Evolutionary conservation across 148 eudicot genomes (phyloP), one percentile per base, ranked within the genome.

Genomic region (Hydrangea macrophylla): DNA sequence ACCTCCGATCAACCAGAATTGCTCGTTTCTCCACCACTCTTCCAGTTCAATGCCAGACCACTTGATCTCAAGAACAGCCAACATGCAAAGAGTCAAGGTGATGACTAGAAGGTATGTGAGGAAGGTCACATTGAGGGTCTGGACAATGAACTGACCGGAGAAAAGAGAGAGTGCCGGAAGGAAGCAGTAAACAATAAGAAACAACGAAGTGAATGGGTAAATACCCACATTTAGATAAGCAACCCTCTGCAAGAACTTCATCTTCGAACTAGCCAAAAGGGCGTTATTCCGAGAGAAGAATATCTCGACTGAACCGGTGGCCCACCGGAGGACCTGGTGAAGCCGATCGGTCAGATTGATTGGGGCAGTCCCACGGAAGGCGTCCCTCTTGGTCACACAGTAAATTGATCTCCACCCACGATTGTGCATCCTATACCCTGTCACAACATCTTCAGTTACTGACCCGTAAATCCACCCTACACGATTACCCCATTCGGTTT

Each of bases 1-100:
- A 36, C 98, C 98, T 23, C 98, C 98, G 17, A 93, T 93, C 17
- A 93, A 68, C 98, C 98, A 93, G 60, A 93, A 93, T 58, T 93
- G 98, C 77, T 93, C 98, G 32, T 93, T 93, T 51, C 98, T 65
- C 98, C 98, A 93, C 98, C 98, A 93, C 22, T 93, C 98, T 71
- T 93, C 98, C 0, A 93, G 73, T 1, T 66, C 58, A 5, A 93
- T 86, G 2, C 96, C 92, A 0, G 98, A 93, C 98, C 98, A 93
- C 72, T 93, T 93, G 69, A 93, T 83, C 82, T 93, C 98, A 0
- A 93, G 89, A 2, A 93, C 60, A 0, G 98, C 94, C 1, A 93
- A 85, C 70, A 82, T 17, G 70, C 88, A 83, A 1, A 93, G 92
- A 13, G 95, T 83, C 18, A 93, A 6, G 15, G 96, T 87, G 61